These are phyloP conservation scores for Apiotrichum porosum DNA, from an alignment of 1,284 basidiomycete species.

Conservation along the genomic window DNA sequence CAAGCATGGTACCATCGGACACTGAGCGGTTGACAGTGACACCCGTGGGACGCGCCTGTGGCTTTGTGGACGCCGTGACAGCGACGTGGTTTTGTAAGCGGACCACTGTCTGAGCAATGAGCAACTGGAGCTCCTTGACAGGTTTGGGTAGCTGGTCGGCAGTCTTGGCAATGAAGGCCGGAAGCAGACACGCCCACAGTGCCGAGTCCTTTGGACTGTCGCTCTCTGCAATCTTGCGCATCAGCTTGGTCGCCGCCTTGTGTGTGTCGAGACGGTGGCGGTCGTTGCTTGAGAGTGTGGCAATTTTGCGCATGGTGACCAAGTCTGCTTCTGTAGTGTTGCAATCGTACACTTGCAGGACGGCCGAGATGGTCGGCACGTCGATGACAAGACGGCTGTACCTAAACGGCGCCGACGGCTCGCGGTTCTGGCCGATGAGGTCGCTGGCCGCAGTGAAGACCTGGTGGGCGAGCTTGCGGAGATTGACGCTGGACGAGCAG, in stretches of 20 bases:
- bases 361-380: conserved; percentile 18
- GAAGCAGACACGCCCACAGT: conserved; percentile 49
- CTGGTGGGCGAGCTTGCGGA: conserved; percentile 29
- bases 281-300: conserved; percentile 36
- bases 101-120: conserved; percentile 43
- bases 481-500: conserved; percentile 55
- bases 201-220: conserved; percentile 46
- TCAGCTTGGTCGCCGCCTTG: conserved; percentile 23
- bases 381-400: conserved; percentile 33
- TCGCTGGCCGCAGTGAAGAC: conserved; percentile 33
- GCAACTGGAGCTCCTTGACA: conserved; percentile 43
- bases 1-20: conserved; percentile 60
- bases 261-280: conserved; percentile 30
- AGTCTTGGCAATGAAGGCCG: conserved; percentile 44
- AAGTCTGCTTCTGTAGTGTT: conserved; percentile 35
- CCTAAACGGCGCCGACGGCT: conserved; percentile 41
- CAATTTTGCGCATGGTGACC: conserved; percentile 26
- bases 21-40: conserved; percentile 11
- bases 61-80: conserved; percentile 30
- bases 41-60: background rate
- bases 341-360: conserved; percentile 34
- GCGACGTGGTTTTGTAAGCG: conserved; percentile 48
- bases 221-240: conserved; percentile 47
- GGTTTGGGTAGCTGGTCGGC: conserved; percentile 43
- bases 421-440: conserved; percentile 31